Base-by-base conservation (phyloP, 257 asterid genomes). In the Przewalskia tangutica region DNA sequence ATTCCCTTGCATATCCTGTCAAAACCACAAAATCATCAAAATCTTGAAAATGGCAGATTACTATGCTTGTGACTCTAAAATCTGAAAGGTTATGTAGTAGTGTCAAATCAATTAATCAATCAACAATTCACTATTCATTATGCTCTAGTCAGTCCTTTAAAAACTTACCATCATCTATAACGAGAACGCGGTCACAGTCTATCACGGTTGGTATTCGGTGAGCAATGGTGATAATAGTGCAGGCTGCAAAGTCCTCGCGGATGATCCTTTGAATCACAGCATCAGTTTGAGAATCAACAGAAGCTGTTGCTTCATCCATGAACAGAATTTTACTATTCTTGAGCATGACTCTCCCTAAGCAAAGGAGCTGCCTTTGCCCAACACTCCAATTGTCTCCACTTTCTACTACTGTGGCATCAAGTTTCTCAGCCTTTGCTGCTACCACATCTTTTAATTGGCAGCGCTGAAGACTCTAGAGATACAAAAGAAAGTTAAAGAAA, bases 271-370 rank as follows among this genome's bases (percentile, higher is more conserved):
- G 95, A 67, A 93, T 93, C 46, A 86, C 87, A 5, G 82, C 87
- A 70, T 93, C 98, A 1, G 98, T 93, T 27, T 90, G 91, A 1
- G 98, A 90, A 86, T 93, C 97, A 23, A 93, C 94, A 0, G 98
- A 93, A 7, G 98, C 98, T 0, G 98, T 93, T 23, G 98, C 98
- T 83, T 92, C 97, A 54, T 93, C 98, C 92, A 93, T 91, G 79
- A 93, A 90, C 55, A 93, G 62, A 34, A 93, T 76, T 58, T 62
- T 79, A 85, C 93, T 87, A 17, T 80, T 88, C 53, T 91, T 93
- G 71, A 93, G 89, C 91, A 93, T 63, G 4, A 92, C 97, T 46
- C 97, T 81, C 64, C 97, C 97, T 66, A 92, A 83, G 84, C 95
- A 93, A 6, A 93, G 88, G 4, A 93, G 97, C 36, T 93, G 97